Conservation (phyloP, 805 yeast genomes). For the Candida suzukii region DNA sequence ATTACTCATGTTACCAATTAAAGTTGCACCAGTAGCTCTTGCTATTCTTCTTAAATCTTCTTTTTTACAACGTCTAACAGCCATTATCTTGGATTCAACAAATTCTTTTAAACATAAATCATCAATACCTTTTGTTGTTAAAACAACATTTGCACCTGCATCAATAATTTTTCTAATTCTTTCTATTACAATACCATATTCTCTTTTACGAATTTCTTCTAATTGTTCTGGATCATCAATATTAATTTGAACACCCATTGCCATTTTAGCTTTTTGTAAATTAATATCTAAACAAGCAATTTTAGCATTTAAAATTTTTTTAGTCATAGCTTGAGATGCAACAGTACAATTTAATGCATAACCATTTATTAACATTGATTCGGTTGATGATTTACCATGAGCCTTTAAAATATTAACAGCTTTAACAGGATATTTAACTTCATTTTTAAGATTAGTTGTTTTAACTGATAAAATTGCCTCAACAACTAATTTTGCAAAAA, state of each 20-base stretch:
- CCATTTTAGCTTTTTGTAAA: constrained; percentile 94
- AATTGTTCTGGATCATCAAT: constrained; percentile 90
- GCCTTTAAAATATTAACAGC: constrained; percentile 95
- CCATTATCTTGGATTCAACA: constrained; percentile 89
- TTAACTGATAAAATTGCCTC: constrained; percentile 94
- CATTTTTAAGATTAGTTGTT: constrained; percentile 84
- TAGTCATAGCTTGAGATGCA: constrained; percentile 95
- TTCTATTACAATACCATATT: constrained; percentile 78
- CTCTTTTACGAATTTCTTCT: constrained; percentile 86
- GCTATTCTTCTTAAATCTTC: constrained; percentile 97
- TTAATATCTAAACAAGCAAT: constrained; percentile 89
- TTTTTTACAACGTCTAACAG: constrained; percentile 93
- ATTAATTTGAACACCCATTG: constrained; percentile 95
- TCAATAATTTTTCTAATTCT: constrained; percentile 72
- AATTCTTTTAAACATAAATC: constrained; percentile 87
- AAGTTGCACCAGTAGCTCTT: constrained; percentile 94
- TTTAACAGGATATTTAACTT: constrained; percentile 87
- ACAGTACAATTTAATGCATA: constrained; percentile 96
- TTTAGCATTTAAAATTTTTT: constrained; percentile 59
- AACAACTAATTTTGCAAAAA: constrained; percentile 85
- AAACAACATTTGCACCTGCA: constrained; percentile 88
- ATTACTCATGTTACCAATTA: constrained; percentile 80
- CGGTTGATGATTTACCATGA: constrained; percentile 88
- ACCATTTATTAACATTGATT: constrained; percentile 83
- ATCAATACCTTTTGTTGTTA: constrained; percentile 93